A percentile compares a stretch with the other conserved stretches of the same genome.
Conservation (phyloP, 1,284 basidiomycete genomes). For the Puccinia hordei region DNA sequence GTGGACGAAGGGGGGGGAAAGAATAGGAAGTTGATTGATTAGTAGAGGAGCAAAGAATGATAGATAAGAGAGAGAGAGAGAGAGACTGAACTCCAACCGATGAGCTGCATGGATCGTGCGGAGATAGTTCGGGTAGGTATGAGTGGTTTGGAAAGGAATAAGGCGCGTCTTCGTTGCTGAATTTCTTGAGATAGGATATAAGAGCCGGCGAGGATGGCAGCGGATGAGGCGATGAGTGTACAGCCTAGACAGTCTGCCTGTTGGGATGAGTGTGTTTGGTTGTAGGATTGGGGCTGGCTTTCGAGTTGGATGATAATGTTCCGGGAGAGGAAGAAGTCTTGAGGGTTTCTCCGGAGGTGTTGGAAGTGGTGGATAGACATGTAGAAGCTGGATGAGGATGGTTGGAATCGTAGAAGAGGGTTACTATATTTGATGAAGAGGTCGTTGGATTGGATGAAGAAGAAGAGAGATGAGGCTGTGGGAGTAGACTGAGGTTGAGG, state of each 20-base stretch:
- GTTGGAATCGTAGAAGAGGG: too few relatives aligned
- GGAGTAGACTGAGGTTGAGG: slow-evolving; percentile 4
- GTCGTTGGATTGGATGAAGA: too few relatives aligned
- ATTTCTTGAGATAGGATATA: background rate
- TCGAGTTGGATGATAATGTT: too few relatives aligned
- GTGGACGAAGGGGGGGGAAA: too few relatives aligned
- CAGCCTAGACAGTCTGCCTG: slow-evolving; percentile 5
- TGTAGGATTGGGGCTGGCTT: too few relatives aligned
- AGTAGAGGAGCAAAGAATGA: too few relatives aligned
- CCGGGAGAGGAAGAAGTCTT: too few relatives aligned
- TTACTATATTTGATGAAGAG: too few relatives aligned
- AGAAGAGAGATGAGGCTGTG: background rate
- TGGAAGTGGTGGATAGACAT: background rate
- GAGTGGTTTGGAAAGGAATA: background rate
- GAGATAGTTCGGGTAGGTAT: background rate
- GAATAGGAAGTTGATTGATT: too few relatives aligned
- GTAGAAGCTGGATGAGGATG: too few relatives aligned
- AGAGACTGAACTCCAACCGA: slow-evolving; percentile 21
- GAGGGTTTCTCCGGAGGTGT: too few relatives aligned
- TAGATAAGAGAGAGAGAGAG: background rate
- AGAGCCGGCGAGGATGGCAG: background rate
- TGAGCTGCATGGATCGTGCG: background rate
- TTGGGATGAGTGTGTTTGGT: too few relatives aligned
- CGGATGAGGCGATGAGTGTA: background rate
- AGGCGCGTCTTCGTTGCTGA: background rate